Percentiles rank a stretch among this genome's conserved stretches.
phyloP scores from a whole-genome alignment of 2,329 filamentous ascomycete genomes.

The Aspergillus sclerotialis region DNA sequence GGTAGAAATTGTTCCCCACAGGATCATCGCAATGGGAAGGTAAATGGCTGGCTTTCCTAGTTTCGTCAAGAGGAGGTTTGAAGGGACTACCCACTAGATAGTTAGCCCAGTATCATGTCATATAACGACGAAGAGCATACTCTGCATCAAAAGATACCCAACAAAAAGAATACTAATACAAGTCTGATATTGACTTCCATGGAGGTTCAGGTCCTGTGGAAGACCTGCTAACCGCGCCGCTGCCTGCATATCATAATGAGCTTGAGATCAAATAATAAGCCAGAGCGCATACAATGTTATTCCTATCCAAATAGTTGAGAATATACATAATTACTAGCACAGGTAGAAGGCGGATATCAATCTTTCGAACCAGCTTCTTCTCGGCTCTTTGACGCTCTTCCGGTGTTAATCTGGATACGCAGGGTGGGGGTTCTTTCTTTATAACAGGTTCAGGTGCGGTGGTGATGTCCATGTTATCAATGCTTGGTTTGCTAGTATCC shows the following conservation, averaged over 20 bases:
- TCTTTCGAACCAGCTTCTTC: constrained; percentile 58
- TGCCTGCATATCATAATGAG: constrained; percentile 8
- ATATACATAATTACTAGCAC: constrained; percentile 70
- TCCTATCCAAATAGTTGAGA: constrained; percentile 62
- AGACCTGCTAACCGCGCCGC: constrained; percentile 41
- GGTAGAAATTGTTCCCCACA: constrained; percentile 58
- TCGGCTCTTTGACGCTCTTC: constrained; percentile 51
- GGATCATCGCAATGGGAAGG: constrained; percentile 47
- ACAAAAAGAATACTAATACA: constrained; percentile 44
- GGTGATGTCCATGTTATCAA: constrained; percentile 18
- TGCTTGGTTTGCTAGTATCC: constrained; percentile 15
- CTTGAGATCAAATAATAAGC: background rate
- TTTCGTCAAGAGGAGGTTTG: constrained; percentile 46
- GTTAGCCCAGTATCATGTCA: background rate
- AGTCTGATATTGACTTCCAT: constrained; percentile 37
- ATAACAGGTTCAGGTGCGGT: constrained; percentile 19
- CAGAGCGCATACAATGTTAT: constrained; percentile 45
- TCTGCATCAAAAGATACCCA: constrained; percentile 60
- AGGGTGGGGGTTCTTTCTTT: constrained; percentile 22
- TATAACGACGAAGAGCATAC: constrained; percentile 5
- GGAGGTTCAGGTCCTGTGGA: constrained; percentile 39
- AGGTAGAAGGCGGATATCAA: constrained; percentile 61
- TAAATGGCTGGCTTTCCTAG: constrained; percentile 46
- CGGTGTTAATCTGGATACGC: constrained; percentile 39
- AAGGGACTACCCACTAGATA: constrained; percentile 31